Conservation (phyloP, 768 basidiomycete species). For the Lactarius tabidus region DNA sequence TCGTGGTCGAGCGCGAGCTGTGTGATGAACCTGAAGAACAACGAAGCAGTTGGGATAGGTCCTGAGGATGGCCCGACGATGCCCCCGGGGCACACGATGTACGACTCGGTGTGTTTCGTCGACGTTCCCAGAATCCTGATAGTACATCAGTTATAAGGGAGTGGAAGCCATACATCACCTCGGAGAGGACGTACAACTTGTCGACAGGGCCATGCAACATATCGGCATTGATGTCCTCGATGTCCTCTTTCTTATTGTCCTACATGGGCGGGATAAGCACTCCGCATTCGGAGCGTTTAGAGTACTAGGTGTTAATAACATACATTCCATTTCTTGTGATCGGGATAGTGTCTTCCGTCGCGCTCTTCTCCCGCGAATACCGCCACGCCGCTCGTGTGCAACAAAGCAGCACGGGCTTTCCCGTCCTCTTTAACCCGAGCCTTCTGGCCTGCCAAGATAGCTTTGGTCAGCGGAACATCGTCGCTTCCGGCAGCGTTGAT, state of each 20-base stretch:
- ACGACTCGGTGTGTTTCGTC: slow-evolving; percentile 2
- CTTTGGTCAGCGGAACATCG: not conserved
- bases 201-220: slow-evolving; percentile 21
- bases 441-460: slow-evolving; percentile 14
- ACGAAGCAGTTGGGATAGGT: not conserved
- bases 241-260: slow-evolving; percentile 16
- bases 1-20: not conserved
- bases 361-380: slow-evolving; percentile 5
- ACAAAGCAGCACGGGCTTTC: not conserved
- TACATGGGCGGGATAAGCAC: not conserved
- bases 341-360: slow-evolving; percentile 12
- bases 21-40: slow-evolving; percentile 1
- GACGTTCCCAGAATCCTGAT: not conserved
- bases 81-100: slow-evolving; percentile 12
- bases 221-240: slow-evolving; percentile 9
- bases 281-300: not conserved
- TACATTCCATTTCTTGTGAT: slow-evolving; percentile 10
- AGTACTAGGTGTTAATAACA: not conserved
- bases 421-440: slow-evolving; percentile 7
- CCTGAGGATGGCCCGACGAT: slow-evolving; percentile 2
- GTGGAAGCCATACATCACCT: not conserved
- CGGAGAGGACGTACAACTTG: not conserved
- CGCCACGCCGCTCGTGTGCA: slow-evolving; percentile 17
- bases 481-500: slow-evolving; percentile 16
- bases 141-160: not conserved